Evolutionary conservation across 345 rosid species (phyloP).

Genomic region (Pistacia integerrima): DNA sequence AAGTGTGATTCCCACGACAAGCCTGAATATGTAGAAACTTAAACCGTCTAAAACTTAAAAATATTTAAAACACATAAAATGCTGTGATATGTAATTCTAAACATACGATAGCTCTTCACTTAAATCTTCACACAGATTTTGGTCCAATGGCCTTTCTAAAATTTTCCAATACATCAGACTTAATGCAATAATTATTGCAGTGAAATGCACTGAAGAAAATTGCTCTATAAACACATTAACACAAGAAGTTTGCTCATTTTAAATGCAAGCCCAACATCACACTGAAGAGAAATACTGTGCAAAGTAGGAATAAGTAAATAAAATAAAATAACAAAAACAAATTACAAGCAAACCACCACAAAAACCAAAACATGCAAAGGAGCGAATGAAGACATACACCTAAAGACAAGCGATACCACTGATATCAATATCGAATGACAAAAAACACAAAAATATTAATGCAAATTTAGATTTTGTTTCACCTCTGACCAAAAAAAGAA

Average conservation of each 20-base stretch:
- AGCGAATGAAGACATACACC: not conserved
- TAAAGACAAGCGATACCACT: not conserved
- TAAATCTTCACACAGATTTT: not conserved
- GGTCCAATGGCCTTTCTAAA: not conserved
- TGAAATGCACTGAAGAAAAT: not conserved
- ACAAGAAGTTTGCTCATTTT: not conserved
- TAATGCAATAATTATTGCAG: not conserved
- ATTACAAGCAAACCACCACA: not conserved
- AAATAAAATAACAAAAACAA: not conserved
- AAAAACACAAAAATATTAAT: not conserved
- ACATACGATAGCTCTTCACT: not conserved
- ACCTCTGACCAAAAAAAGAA: not conserved
- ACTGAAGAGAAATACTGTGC: not conserved
- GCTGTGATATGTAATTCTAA: not conserved
- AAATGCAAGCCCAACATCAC: not conserved
- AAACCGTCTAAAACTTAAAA: not conserved
- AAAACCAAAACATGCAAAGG: not conserved
- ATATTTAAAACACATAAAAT: not conserved
- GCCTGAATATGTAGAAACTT: conserved; percentile 48
- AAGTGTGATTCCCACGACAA: conserved; percentile 62
- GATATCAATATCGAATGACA: no score
- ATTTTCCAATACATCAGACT: not conserved
- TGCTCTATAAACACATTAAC: not conserved
- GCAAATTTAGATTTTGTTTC: not conserved
- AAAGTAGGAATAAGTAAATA: not conserved